Conservation (phyloP, 208 protist genomes). For the Leishmania major region DNA sequence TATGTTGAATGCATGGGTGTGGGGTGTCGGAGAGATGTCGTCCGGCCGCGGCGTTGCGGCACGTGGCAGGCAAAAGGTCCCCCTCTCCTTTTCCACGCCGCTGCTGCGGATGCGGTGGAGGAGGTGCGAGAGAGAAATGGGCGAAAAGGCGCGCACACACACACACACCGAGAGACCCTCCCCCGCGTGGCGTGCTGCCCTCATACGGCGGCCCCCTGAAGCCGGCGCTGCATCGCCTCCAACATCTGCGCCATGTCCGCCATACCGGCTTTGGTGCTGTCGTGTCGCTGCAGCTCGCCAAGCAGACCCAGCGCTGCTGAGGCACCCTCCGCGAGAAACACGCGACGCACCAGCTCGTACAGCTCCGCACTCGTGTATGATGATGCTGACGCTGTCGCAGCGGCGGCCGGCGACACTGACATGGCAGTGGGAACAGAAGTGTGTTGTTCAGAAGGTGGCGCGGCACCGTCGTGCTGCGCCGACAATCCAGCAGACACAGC, state of each 20-base stretch:
- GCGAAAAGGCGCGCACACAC: not conserved
- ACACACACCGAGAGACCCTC: not conserved
- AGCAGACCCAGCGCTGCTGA: slow-evolving; percentile 21
- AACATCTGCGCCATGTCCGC: slow-evolving; percentile 26
- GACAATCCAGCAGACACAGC: not conserved
- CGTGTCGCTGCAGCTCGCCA: slow-evolving; percentile 18
- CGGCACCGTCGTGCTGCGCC: not conserved
- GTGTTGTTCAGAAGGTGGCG: not conserved
- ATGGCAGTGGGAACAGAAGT: not conserved
- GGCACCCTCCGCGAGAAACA: slow-evolving; percentile 31
- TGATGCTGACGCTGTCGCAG: not conserved
- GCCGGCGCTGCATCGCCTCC: slow-evolving; percentile 28
- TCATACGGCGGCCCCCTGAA: slow-evolving; percentile 7
- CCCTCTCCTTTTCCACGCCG: too few species aligned
- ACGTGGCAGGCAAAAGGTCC: not conserved
- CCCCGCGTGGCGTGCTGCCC: not conserved
- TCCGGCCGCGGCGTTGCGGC: not conserved
- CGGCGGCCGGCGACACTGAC: not conserved
- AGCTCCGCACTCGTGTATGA: slow-evolving; percentile 26
- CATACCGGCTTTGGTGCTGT: slow-evolving; percentile 17
- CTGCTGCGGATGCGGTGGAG: not conserved
- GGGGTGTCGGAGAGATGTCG: not conserved
- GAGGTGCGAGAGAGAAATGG: not conserved
- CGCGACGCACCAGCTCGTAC: slow-evolving; percentile 26
- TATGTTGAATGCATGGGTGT: not conserved